Base-by-base conservation (phyloP, 2,329 filamentous ascomycete genomes). In the Akanthomyces lecanii region DNA sequence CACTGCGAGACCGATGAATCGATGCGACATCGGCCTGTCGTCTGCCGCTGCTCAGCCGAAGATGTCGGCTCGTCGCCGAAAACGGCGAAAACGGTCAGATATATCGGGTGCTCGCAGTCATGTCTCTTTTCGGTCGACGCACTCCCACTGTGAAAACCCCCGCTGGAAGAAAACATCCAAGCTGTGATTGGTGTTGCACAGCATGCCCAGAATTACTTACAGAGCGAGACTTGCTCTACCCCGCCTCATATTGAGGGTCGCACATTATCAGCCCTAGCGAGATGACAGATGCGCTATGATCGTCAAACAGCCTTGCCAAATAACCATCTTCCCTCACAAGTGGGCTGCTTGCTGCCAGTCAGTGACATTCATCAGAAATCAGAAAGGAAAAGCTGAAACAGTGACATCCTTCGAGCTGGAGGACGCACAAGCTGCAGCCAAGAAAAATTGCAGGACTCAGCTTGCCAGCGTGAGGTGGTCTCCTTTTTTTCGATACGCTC, bases 31-130 rank as follows among this genome's bases (percentile, higher is more conserved):
- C 54, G 55, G 55, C n/a, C 4, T 25, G 12, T 58, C n/a, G 21
- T 36, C 21, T 30, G 14, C 28, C 23, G 14, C 23, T 36, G 11
- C 38, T 36, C 47, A 53, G 44, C 3, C 18, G 4, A 45, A 45
- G 1, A 14, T n/a, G 4, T 53, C 58, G 58, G 58, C 8, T 53
- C 58, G n/a, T 61, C 58, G 58, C 48, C 38, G 47, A 18, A 36
- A 30, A 52, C 44, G 3, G 18, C 38, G 47, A 18, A 36, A 30
- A 52, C 44, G 3, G 18, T n/a, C 47, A 18, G 57, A 45, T 44
- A 33, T 11, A 16, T 28, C n/a, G 7, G 8, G 3, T 23, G 21
- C 56, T 51, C 36, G 45, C 56, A 21, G 33, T 30, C 5, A 6
- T 12, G 5, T 51, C 33, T 23, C 42, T 16, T 40, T 30, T 16